Evolutionary conservation across 2,329 filamentous ascomycete genomes (phyloP).

Genomic region (Biscogniauxia mediterranea): DNA sequence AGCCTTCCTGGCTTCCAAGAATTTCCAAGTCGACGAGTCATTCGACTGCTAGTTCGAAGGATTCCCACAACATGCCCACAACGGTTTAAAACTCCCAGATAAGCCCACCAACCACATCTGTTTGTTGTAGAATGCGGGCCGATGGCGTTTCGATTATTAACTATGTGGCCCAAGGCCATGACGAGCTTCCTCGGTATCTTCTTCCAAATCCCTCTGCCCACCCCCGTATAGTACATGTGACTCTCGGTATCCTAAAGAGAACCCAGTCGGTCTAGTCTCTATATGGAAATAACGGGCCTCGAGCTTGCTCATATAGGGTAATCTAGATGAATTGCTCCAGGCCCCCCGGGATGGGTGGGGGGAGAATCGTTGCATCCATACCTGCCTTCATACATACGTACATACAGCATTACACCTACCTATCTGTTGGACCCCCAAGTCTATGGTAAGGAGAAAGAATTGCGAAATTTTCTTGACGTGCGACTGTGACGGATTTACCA

Average conservation of each 20-base stretch:
- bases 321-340: not conserved
- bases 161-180: not conserved
- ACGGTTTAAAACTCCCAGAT: not conserved
- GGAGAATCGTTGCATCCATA: not conserved
- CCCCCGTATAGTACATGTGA: not conserved
- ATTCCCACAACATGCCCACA: not conserved
- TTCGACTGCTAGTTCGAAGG: not conserved
- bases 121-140: not conserved
- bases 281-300: not conserved
- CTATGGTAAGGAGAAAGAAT: not conserved
- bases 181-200: not conserved
- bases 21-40: not conserved
- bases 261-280: not conserved
- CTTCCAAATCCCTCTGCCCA: not conserved
- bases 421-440: not conserved
- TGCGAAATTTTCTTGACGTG: not conserved
- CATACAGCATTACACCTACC: no score
- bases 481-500: not conserved
- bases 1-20: not conserved
- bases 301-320: not conserved
- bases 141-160: not conserved
- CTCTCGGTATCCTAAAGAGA: not conserved
- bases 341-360: not conserved
- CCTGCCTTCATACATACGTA: no score
- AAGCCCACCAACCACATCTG: conserved; percentile 3